A percentile compares a stretch with the other conserved stretches of the same genome.
Evolutionary conservation across 495 filamentous ascomycete genomes (phyloP).

Genomic region (Pseudevernia furfuracea): DNA sequence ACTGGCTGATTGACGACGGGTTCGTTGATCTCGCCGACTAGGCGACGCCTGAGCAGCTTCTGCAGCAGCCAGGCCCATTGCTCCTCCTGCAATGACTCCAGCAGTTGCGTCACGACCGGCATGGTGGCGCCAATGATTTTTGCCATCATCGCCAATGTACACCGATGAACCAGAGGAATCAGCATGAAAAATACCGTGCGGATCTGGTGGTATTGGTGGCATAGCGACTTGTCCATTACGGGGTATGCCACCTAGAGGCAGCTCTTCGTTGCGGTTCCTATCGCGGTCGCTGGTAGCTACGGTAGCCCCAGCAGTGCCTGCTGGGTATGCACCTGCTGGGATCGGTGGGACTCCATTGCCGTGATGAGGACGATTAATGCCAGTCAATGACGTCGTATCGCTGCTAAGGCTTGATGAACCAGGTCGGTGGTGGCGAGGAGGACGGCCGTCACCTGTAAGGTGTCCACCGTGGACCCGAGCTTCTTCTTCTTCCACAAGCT

Average conservation of each 20-base stretch:
- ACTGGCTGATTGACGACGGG: conserved; percentile 23
- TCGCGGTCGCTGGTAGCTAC: conserved; percentile 11
- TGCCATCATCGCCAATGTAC: conserved; percentile 44
- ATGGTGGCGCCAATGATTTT: conserved; percentile 40
- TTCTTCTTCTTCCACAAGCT: conserved; percentile 56
- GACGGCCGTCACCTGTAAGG: conserved; percentile 55
- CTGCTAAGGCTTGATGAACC: conserved; percentile 40
- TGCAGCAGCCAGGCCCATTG: conserved; percentile 37
- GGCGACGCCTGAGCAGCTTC: conserved; percentile 41
- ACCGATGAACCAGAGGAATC: conserved; percentile 52
- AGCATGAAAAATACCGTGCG: conserved; percentile 48
- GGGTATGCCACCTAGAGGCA: conserved; percentile 22
- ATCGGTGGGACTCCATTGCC: conserved; percentile 32
- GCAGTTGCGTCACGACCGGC: conserved; percentile 31
- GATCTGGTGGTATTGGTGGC: conserved; percentile 41
- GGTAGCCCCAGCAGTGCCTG: conserved; percentile 30
- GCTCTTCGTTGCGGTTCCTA: conserved; percentile 14
- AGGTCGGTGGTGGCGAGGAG: conserved; percentile 45
- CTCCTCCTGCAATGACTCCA: conserved; percentile 40
- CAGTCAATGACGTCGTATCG: conserved; percentile 42
- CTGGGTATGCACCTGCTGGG: conserved; percentile 33
- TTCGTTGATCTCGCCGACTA: conserved; percentile 35
- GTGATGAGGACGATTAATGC: conserved; percentile 28
- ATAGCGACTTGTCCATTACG: conserved; percentile 26
- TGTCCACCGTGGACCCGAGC: conserved; percentile 46